Base-by-base conservation (phyloP, 495 filamentous ascomycete species). In the Aspergillus taichungensis region DNA sequence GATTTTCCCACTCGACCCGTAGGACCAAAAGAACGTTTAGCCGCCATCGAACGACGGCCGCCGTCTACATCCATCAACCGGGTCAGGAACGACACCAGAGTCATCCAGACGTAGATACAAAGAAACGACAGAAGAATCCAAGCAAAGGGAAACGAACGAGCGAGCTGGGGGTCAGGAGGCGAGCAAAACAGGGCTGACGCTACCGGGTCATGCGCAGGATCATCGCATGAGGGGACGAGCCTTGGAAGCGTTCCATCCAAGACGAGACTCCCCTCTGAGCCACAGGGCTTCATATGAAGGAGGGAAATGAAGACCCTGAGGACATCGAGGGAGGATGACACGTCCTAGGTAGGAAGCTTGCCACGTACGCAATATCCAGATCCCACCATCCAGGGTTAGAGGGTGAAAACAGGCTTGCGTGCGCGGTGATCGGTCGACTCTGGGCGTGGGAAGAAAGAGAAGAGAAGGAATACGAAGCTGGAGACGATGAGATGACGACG, bases 1-100 rank as follows among this genome's bases (percentile, higher is more conserved):
- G 82, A 73, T 77, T 94, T 92, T 63, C 81, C 80, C 61, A 83
- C 83, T 49, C 84, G 80, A 65, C 84, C 76, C 66, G 78, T 83
- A 43, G 78, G 78, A 60, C 73, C 71, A 72, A 90, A 89, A 55
- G 85, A 87, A 62, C 85, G 84, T 63, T 83, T 87, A 14, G 35
- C 49, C 34, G 37, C 39, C 14, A 38, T 34, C 46, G 50, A 51
- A 12, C 43, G 32, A 30, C 33, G 44, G 37, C 42, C 6, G 38
- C 30, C 39, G 35, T 40, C 50, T 33, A 37, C 43, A 13, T 51
- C 50, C 54, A 57, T 51, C 47, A 38, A 49, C 43, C 48, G 40
- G 6, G 37, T 36, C 51, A 57, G 36, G 42, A 52, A 54, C 12
- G 41, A 50, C 12, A 51, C 51, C 33, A 57, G 48, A 48, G 54